These are phyloP conservation scores for Eustoma russellianum DNA, from an alignment of 257 asterid genomes.

Conservation along the genomic window DNA sequence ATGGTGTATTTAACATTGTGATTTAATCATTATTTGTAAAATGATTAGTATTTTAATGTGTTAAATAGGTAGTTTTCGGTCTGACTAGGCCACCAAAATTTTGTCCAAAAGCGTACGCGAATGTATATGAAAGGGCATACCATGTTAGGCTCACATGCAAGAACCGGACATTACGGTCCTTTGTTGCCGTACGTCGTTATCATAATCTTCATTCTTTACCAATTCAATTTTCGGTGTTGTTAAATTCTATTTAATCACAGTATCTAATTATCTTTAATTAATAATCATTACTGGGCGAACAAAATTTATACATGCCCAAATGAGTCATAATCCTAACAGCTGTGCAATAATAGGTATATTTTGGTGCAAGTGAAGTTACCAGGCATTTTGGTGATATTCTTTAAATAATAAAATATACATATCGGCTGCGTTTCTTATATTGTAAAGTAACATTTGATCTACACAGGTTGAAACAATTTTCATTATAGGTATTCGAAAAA, in stretches of 20 bases:
- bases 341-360: background rate
- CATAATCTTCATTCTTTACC: conserved; percentile 6
- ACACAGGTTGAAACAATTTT: too few relatives aligned
- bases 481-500: too few relatives aligned
- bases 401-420: too few relatives aligned
- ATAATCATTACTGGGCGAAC: background rate
- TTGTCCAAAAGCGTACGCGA: background rate
- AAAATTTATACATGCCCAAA: background rate
- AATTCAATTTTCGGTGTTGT: background rate
- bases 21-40: too few relatives aligned
- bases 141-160: conserved; percentile 77
- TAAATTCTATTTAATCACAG: background rate
- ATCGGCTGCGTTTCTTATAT: too few relatives aligned
- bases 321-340: background rate
- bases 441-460: too few relatives aligned
- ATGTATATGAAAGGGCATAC: conserved; percentile 34
- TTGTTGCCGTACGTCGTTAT: conserved; percentile 26
- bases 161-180: conserved; percentile 35
- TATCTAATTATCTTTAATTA: background rate
- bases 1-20: too few relatives aligned
- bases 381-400: too few relatives aligned
- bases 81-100: too few relatives aligned
- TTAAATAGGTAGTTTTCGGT: too few relatives aligned
- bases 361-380: too few relatives aligned
- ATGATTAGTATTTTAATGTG: too few relatives aligned